Evolutionary conservation across 192 early-diverging fungal species (phyloP).

Genomic region (Nowakowskiella sp.): DNA sequence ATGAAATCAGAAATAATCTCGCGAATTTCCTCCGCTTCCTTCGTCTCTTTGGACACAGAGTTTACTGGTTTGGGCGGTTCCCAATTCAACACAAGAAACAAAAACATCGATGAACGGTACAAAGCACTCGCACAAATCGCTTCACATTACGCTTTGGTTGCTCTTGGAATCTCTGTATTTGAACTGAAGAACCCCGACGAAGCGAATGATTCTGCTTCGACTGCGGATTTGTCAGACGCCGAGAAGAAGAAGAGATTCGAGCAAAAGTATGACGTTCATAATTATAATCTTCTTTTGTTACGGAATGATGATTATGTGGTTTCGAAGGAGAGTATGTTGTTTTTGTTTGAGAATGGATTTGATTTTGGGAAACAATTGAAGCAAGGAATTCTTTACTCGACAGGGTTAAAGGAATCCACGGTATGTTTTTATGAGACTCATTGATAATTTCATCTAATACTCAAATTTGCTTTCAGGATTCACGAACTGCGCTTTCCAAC

Average conservation of each 20-base stretch:
- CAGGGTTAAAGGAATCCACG: conserved; percentile 26
- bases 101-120: conserved; percentile 72
- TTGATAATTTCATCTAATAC: background rate
- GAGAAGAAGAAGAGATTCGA: background rate
- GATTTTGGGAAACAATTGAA: conserved; percentile 73
- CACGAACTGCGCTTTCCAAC: conserved; percentile 7
- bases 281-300: conserved; percentile 54
- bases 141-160: conserved; percentile 66
- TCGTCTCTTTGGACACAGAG: conserved; percentile 84
- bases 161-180: conserved; percentile 76
- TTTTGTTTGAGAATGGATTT: conserved; percentile 76
- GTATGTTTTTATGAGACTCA: background rate
- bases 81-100: conserved; percentile 27
- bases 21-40: too few relatives aligned
- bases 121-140: conserved; percentile 61
- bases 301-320: conserved; percentile 56
- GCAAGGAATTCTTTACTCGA: conserved; percentile 71
- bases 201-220: background rate
- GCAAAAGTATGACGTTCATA: conserved; percentile 43
- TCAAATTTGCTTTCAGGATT: conserved; percentile 9
- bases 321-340: conserved; percentile 60
- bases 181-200: conserved; percentile 14
- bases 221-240: background rate
- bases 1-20: too few relatives aligned
- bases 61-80: conserved; percentile 74